These are phyloP conservation scores for Yamadazyma sp. DNA, from an alignment of 1,139 yeast species.

Conservation along the genomic window DNA sequence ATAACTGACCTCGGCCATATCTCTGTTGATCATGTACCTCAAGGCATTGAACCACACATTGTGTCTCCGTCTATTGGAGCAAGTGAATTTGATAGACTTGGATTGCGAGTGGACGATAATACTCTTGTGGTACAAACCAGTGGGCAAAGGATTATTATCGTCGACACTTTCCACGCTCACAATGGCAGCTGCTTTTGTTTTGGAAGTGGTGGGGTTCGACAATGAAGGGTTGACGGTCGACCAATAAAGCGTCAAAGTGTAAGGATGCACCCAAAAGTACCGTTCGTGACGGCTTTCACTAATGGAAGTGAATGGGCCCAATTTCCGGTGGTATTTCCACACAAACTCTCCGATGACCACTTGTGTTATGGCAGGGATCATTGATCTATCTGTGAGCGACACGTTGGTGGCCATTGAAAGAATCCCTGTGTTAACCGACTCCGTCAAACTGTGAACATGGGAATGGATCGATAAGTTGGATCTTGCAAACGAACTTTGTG, in stretches of 20 bases:
- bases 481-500: slow-evolving; percentile 22
- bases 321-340: slow-evolving; percentile 79
- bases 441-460: slow-evolving; percentile 20
- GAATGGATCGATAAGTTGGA: slow-evolving; percentile 37
- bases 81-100: slow-evolving; percentile 68
- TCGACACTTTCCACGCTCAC: slow-evolving; percentile 74
- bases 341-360: slow-evolving; percentile 91
- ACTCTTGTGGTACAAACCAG: slow-evolving; percentile 85
- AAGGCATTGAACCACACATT: slow-evolving; percentile 90
- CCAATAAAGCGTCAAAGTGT: slow-evolving; percentile 90
- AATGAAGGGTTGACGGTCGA: slow-evolving; percentile 77
- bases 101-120: slow-evolving; percentile 73
- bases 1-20: slow-evolving; percentile 58
- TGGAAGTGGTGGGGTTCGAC: slow-evolving; percentile 63
- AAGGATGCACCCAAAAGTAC: slow-evolving; percentile 96
- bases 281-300: slow-evolving; percentile 86
- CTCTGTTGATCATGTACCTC: slow-evolving; percentile 70
- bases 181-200: slow-evolving; percentile 81
- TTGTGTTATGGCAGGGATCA: slow-evolving; percentile 88
- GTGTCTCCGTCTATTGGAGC: slow-evolving; percentile 85
- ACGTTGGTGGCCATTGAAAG: slow-evolving; percentile 69
- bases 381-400: slow-evolving; percentile 67
- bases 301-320: slow-evolving; percentile 73
- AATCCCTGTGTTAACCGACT: slow-evolving; percentile 32
- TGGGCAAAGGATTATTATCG: slow-evolving; percentile 86